Evolutionary conservation across 164 flowering plant genomes (phyloP).

Genomic region (Kalanchoe fedtschenkoi): DNA sequence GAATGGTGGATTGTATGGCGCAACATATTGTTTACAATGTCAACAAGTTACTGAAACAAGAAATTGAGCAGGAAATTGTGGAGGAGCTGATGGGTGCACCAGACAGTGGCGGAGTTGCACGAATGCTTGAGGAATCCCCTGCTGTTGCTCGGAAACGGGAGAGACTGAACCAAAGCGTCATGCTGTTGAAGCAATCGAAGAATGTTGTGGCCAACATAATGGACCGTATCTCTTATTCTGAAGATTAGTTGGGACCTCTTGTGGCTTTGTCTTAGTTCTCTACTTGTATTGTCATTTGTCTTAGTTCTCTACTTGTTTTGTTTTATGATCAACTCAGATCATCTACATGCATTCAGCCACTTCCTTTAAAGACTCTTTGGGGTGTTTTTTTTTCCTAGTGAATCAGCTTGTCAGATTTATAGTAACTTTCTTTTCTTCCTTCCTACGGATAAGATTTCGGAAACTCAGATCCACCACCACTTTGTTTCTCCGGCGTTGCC

Average conservation of each 20-base stretch:
- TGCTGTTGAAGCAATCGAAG: constrained; percentile 14
- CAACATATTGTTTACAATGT: constrained; percentile 13
- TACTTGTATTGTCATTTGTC: no score
- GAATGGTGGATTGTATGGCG: constrained; percentile 22
- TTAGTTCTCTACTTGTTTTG: no score
- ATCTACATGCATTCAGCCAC: no score
- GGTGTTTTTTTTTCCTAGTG: no score
- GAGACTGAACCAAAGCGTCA: constrained; percentile 19
- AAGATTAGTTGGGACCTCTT: constrained; percentile 14
- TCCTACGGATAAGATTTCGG: no score
- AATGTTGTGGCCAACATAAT: constrained; percentile 8
- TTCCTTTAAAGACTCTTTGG: no score
- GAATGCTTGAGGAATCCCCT: constrained; percentile 27
- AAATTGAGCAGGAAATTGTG: constrained; percentile 16
- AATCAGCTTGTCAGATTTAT: no score
- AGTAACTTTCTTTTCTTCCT: no score
- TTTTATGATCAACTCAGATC: no score
- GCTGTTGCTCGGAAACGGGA: constrained; percentile 12
- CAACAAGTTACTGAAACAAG: constrained; percentile 10
- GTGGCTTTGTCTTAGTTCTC: no score
- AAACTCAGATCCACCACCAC: no score
- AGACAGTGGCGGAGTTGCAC: constrained; percentile 13
- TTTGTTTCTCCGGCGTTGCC: no score
- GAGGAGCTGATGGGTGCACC: constrained; percentile 16
- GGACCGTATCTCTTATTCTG: constrained; percentile 5